A percentile compares a stretch with the other conserved stretches of the same genome.
Conservation (phyloP, 306 rosid genomes). For the Sesbania bispinosa region DNA sequence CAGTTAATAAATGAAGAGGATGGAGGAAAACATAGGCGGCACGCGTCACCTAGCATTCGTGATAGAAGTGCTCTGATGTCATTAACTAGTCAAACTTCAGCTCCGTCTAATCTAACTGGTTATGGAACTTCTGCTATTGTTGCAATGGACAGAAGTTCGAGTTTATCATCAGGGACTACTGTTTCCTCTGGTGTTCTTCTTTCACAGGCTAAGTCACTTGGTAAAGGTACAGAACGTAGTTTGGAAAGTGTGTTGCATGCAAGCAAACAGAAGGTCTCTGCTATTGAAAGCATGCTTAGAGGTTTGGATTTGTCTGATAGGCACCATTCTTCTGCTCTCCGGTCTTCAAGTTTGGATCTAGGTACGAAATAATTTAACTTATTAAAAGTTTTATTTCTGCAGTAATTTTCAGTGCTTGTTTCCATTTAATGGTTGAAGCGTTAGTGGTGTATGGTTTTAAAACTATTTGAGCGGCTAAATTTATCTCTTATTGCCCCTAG, state of each 20-base stretch:
- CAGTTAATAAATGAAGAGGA: slow-evolving; percentile 99
- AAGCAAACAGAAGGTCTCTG: slow-evolving; percentile 97
- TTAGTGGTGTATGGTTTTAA: slow-evolving; percentile 20
- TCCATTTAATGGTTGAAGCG: slow-evolving; percentile 6
- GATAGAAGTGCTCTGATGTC: slow-evolving; percentile 70
- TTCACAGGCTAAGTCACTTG: slow-evolving; percentile 73
- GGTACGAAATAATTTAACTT: slow-evolving; percentile 62
- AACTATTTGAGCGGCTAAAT: slow-evolving; percentile 65
- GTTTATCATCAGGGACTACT: slow-evolving; percentile 74
- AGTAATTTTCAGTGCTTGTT: slow-evolving; percentile 14
- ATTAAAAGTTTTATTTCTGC: slow-evolving; percentile 14
- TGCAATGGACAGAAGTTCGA: slow-evolving; percentile 95
- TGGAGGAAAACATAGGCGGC: slow-evolving; percentile 90
- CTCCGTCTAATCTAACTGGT: slow-evolving; percentile 71
- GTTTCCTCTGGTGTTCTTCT: slow-evolving; percentile 64
- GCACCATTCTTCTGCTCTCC: slow-evolving; percentile 60
- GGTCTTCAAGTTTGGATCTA: slow-evolving; percentile 96
- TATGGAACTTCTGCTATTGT: slow-evolving; percentile 99
- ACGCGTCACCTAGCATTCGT: slow-evolving; percentile 88
- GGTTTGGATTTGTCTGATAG: slow-evolving; percentile 92
- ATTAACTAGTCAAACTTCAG: slow-evolving; percentile 57
- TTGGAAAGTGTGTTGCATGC: slow-evolving; percentile 92
- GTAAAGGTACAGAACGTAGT: slow-evolving; percentile 81
- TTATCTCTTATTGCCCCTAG: slow-evolving; percentile 80
- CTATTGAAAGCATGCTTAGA: slow-evolving; percentile 99